Base-by-base conservation (phyloP, 2,329 filamentous ascomycete species). In the Fonsecaea pugnacius region DNA sequence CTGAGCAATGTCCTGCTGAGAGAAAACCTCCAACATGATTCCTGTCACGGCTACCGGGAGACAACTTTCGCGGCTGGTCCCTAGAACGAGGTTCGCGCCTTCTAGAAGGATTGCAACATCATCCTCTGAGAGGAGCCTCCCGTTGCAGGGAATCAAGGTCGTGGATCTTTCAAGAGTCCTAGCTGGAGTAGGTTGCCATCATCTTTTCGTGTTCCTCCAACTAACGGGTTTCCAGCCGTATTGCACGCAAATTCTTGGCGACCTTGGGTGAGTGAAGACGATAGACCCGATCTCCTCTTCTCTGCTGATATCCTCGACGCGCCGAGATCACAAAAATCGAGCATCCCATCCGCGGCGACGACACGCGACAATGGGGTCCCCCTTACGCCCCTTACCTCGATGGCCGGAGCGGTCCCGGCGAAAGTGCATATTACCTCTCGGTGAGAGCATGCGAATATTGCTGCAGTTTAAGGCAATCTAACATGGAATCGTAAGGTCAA, bases 251-350 rank as follows among this genome's bases (percentile, higher is more conserved):
- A 97, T 99, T 60, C 80, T 99, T 8, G 95, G 94, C 61, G 95
- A 99, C 78, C 84, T 99, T 71, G 95, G 95, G 94, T 96, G 87
- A 77, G 87, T 71, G 67, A 68, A 72, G 76, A 52, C 32, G 64
- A 57, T 52, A 30, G 60, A 14, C 12, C 5, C 43, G 14, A 9
- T 35, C 1, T n/a, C 14, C 32, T 33, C 30, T 33, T 33, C 27
- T 71, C 96, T 38, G 16, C 36, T 38, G 36, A 38, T 16, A n/a
- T 2, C 36, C 36, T 16, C 10, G 4, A 14, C 12, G 92, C 69
- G 95, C 95, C 70, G 94, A 98, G 76, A 88, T 99, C 35, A 96
- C 99, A 79, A 99, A 99, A 78, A 86, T 98, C 67, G 95, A 99
- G 78, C 95, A 99, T 77, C 95, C 95, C 4, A 87, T 87, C 4